Evolutionary conservation across 441 rosid genomes (phyloP).

Genomic region (Croton setiger): DNA sequence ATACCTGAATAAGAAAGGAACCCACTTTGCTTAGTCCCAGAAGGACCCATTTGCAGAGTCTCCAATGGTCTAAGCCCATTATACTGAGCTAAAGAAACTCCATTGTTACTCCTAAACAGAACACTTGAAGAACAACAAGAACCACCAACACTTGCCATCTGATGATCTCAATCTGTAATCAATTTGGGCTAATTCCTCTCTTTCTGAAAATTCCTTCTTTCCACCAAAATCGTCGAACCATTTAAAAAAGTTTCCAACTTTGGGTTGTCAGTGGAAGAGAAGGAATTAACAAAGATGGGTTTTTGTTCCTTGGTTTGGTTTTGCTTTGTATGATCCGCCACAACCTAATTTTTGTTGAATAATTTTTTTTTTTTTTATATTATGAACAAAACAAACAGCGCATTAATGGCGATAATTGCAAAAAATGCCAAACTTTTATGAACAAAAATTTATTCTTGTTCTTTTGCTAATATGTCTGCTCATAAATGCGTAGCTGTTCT

Average conservation of each 20-base stretch:
- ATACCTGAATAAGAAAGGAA: constrained; percentile 32
- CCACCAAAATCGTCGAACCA: neutral
- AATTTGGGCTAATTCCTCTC: neutral
- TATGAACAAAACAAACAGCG: no score
- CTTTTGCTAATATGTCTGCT: no score
- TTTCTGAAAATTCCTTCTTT: constrained; percentile 1
- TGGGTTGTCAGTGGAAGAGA: constrained; percentile 31
- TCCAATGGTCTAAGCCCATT: constrained; percentile 38
- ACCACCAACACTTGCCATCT: constrained; percentile 40
- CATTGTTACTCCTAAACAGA: constrained; percentile 23
- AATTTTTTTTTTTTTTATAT: no score
- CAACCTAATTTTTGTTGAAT: neutral
- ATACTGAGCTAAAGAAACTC: constrained; percentile 28
- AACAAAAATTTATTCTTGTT: no score
- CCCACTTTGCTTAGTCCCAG: constrained; percentile 18
- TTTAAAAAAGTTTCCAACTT: constrained; percentile 16
- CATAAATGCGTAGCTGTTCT: neutral
- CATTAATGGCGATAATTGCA: constrained; percentile 37
- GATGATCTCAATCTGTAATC: no score
- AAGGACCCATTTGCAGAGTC: constrained; percentile 23
- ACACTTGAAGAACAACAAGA: constrained; percentile 32
- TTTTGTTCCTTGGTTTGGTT: constrained; percentile 17
- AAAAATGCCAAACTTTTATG: no score
- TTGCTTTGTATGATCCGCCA: constrained; percentile 33
- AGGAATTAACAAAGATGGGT: constrained; percentile 24